Conservation (phyloP, 2,329 filamentous ascomycete genomes). For the Phialemoniopsis sp. region DNA sequence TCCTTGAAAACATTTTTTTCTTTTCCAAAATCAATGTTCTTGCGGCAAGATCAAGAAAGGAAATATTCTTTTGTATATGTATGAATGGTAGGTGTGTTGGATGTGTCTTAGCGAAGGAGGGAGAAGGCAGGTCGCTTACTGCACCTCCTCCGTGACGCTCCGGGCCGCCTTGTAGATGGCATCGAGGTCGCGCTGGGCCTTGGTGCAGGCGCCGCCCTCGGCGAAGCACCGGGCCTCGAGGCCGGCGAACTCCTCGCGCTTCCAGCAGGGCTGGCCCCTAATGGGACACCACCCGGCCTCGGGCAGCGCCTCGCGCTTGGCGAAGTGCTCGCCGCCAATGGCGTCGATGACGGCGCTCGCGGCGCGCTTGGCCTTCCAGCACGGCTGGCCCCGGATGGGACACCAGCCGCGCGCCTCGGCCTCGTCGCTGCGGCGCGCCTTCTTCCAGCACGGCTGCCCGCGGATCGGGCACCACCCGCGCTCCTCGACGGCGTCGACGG, state of each 20-base stretch:
- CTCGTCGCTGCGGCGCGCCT: constrained; percentile 4
- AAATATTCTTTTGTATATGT: too few relatives aligned
- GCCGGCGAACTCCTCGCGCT: constrained; percentile 13
- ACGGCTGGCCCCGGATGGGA: constrained; percentile 29
- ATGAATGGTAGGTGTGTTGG: too few relatives aligned
- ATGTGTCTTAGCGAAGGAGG: too few relatives aligned
- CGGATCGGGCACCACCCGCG: constrained; percentile 23
- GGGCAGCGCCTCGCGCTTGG: constrained; percentile 11
- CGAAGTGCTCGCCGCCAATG: constrained; percentile 21
- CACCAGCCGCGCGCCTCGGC: constrained; percentile 22
- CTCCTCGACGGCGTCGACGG: constrained; percentile 1
- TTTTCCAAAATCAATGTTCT: too few relatives aligned
- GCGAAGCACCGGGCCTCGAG: constrained; percentile 21
- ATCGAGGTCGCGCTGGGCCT: constrained; percentile 30
- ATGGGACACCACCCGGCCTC: constrained; percentile 13
- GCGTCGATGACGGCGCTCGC: constrained; percentile 23
- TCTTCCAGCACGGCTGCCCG: constrained; percentile 37
- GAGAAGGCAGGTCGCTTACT: constrained; percentile 1
- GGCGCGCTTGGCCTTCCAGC: constrained; percentile 39
- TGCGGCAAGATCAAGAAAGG: too few relatives aligned
- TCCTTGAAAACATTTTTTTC: too few relatives aligned
- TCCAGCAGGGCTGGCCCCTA: constrained; percentile 29
- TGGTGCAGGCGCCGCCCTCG: constrained; percentile 21
- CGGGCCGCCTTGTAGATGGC: constrained; percentile 26
- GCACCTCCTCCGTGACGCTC: constrained; percentile 16